These are phyloP conservation scores for Hygrophila difformis DNA, from an alignment of 257 asterid species.

Conservation along the genomic window DNA sequence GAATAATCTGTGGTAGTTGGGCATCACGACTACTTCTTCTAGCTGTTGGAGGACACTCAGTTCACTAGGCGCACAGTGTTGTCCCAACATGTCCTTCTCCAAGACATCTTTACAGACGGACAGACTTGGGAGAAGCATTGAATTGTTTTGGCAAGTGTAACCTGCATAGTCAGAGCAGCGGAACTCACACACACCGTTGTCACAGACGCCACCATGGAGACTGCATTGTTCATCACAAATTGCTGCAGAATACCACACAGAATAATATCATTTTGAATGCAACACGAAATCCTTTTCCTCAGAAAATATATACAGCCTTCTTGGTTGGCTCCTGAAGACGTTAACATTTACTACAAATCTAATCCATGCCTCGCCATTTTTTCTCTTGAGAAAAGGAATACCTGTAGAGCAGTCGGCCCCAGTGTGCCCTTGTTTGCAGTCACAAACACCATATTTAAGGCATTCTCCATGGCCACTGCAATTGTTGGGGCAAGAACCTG, in stretches of 20 bases:
- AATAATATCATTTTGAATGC: not conserved
- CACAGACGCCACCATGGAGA: constrained; percentile 98
- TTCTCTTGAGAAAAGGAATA: too few species aligned
- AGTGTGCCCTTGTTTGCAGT: constrained; percentile 70
- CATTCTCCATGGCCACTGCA: constrained; percentile 66
- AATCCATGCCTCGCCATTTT: too few species aligned
- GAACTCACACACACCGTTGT: constrained; percentile 91
- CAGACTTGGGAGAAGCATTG: constrained; percentile 76
- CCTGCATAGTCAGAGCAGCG: constrained; percentile 99
- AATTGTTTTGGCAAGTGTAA: constrained; percentile 95
- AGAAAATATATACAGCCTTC: too few species aligned
- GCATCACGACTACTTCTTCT: constrained; percentile 98
- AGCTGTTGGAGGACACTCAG: constrained; percentile 84
- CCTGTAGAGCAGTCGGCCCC: constrained; percentile 96
- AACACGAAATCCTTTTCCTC: not conserved
- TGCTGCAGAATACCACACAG: constrained; percentile 40
- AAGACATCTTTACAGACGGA: constrained; percentile 83
- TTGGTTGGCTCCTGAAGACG: too few species aligned
- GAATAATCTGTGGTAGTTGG: constrained; percentile 86
- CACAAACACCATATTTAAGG: constrained; percentile 52
- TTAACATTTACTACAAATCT: too few species aligned
- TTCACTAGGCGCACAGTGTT: constrained; percentile 96
- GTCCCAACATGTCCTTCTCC: constrained; percentile 55
- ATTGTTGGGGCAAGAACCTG: constrained; percentile 73
- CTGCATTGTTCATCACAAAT: constrained; percentile 96